Conservation (phyloP, 2,329 filamentous ascomycete species). For the Pyrenophora tritici-repentis region DNA sequence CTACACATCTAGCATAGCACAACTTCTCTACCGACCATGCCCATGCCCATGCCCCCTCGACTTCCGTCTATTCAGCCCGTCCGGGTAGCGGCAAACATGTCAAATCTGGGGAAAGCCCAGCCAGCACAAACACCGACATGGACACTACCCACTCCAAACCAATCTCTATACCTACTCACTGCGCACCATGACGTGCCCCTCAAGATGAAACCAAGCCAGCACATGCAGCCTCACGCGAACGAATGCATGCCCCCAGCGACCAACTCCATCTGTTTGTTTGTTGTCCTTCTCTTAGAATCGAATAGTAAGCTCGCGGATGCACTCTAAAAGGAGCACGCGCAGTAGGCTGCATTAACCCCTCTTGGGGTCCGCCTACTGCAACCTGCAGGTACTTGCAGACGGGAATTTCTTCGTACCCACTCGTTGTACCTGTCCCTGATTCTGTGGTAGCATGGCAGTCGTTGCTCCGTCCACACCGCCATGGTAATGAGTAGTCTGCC, state of each 20-base stretch:
- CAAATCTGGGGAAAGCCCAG: constrained; percentile 40
- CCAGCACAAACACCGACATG: constrained; percentile 1
- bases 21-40: too few relatives aligned
- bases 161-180: background rate
- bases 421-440: constrained; percentile 34
- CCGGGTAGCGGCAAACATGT: constrained; percentile 32
- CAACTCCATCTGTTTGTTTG: constrained; percentile 23
- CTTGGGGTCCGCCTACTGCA: constrained; percentile 29
- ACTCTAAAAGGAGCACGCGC: constrained; percentile 24
- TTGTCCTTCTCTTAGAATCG: constrained; percentile 25
- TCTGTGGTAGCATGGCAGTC: constrained; percentile 36
- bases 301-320: constrained; percentile 4
- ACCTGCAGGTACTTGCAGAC: constrained; percentile 39
- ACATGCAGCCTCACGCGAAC: constrained; percentile 29
- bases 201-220: constrained; percentile 41
- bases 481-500: constrained; percentile 2
- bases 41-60: constrained; percentile 19
- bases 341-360: constrained; percentile 25
- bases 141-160: too few relatives aligned
- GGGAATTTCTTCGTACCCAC: constrained; percentile 30
- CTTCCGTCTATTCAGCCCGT: constrained; percentile 26
- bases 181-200: constrained; percentile 13
- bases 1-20: constrained; percentile 1
- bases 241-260: constrained; percentile 18
- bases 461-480: constrained; percentile 31